Evolutionary conservation across 345 rosid genomes (phyloP), one percentile per base, ranked within the genome.

Genomic region (Litchi chinensis): DNA sequence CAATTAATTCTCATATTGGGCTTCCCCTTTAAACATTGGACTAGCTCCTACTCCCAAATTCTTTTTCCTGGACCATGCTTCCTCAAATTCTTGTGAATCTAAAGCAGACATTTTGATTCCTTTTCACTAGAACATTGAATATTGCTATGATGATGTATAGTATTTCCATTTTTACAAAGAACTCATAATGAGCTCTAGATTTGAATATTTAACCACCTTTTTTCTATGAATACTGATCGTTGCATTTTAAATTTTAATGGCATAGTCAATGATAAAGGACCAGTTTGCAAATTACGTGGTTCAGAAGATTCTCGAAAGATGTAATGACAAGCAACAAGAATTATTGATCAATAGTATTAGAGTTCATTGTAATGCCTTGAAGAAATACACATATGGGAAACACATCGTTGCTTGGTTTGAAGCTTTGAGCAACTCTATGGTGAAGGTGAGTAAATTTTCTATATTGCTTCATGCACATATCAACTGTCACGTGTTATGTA

Each of bases 331-430:
- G 8, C 98, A 92, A 78, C 88, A 93, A 76, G 91, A 81, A 81
- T 70, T 92, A 74, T 78, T 97, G 76, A 89, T 97, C 75, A 80
- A 82, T 77, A 82, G 92, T 8, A 86, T 94, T 75, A 93, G 86
- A 76, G 73, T 82, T 70, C 93, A 97, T 90, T 90, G 91, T 68
- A 76, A 87, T 80, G 97, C 98, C 76, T 80, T 97, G 37, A 87
- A 90, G 91, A 94, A 94, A 78, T 97, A 97, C 83, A 97, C 98
- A 4, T 94, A 94, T 6, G 98, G 98, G 83, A 97, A 97, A 83
- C 99, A 97, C 87, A 97, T 97, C 11, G 99, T 93, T 80, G 90
- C 98, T 75, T 89, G 98, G 57, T 93, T 91, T 75, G 98, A 97
- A 82, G 98, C 52, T 93, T 91, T 75, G 98, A 97, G 83, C 98